phyloP scores from a whole-genome alignment of 306 rosid species.

The Castanea sativa region DNA sequence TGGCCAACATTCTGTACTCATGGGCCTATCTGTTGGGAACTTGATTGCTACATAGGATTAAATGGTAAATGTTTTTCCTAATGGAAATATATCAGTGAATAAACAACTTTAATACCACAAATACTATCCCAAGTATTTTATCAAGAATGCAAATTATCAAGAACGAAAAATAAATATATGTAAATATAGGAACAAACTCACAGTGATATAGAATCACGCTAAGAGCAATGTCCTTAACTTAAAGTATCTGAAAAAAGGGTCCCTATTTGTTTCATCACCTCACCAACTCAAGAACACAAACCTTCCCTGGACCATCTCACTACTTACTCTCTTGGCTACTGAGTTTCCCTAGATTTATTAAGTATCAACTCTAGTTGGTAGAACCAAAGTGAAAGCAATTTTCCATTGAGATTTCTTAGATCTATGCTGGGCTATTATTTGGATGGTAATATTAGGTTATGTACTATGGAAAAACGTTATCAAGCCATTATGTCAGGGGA shows the following conservation, averaged over 20 bases:
- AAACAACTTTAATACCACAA: no score
- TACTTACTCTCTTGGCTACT: slow-evolving; percentile 57
- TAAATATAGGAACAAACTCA: no score
- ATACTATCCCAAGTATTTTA: no score
- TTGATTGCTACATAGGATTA: no score
- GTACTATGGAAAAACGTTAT: not conserved
- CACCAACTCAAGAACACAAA: slow-evolving; percentile 26
- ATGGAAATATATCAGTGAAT: no score
- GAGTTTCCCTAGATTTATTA: slow-evolving; percentile 48
- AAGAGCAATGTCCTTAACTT: no score
- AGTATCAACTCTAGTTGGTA: slow-evolving; percentile 7
- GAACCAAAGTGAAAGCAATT: not conserved
- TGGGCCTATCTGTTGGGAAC: no score
- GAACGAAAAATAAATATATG: no score
- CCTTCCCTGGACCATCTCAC: slow-evolving; percentile 48
- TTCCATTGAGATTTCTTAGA: not conserved
- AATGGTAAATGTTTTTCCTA: no score
- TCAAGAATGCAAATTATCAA: no score
- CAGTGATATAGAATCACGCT: no score
- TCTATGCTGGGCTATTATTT: not conserved
- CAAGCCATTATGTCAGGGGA: not conserved
- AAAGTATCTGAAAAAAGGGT: slow-evolving; percentile 46
- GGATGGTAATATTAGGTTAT: not conserved
- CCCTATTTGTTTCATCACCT: slow-evolving; percentile 66
- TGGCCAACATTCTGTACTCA: no score